Evolutionary conservation across 768 basidiomycete genomes (phyloP), one percentile per base, ranked within the genome.

Genomic region (Xanthoconium purpureum): DNA sequence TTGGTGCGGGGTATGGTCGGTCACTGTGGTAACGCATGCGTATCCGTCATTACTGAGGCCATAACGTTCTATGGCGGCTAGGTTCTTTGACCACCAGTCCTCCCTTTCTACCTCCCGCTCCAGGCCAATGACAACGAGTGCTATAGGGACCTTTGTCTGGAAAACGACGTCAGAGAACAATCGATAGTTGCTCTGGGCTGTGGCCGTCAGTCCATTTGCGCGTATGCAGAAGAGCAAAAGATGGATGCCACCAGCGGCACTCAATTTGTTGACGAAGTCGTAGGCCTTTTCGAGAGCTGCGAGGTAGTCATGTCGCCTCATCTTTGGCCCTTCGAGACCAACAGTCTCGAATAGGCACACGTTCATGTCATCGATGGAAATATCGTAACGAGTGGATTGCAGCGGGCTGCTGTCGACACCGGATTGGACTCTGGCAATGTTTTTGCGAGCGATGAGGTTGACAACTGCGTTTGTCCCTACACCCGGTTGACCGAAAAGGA

Each of bases 171-270:
- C 68, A 39, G 63, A 52, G 56, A 76, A 74, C 13, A 75, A 47
- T 30, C 57, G 54, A 59, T 74, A 77, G 50, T 76, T 77, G 58
- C 66, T 65, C 42, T 62, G 61, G 28, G 64, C 56, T 0, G 65
- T 56, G 15, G 65, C 60, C 18, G 59, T 71, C 55, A 77, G 64
- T 46, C 69, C 54, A 2, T 70, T 67, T 2, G 63, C 72, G 2
- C 71, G 69, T 63, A 77, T 66, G 56, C 69, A 69, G 50, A 68
- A 76, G 1, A 77, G 60, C 8, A 78, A 69, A 14, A 77, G 73
- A 53, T 64, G 71, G 18, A 77, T 12, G 33, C 33, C 33, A 35
- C 33, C 33, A 35, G 33, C 33, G 33, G 33, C 33, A 12, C 33
- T 35, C 6, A 35, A 35, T 35, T 35, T 35, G 33, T 12, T 35